These are phyloP conservation scores for Yarrowia osloensis DNA, from an alignment of 805 yeast species.

Conservation along the genomic window DNA sequence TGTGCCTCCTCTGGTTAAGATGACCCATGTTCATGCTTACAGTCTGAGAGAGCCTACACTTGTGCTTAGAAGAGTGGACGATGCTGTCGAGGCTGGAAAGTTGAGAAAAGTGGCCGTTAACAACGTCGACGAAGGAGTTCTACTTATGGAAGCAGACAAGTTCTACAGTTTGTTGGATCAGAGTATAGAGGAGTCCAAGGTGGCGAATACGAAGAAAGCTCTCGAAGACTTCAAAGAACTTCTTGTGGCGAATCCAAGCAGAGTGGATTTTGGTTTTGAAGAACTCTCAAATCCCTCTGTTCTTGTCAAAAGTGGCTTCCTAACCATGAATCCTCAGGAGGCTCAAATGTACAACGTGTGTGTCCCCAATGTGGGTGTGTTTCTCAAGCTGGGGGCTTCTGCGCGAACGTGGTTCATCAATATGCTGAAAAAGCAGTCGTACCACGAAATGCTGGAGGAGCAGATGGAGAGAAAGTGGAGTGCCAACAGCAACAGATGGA, in stretches of 20 bases:
- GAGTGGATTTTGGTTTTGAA: constrained; percentile 36
- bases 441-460: constrained; percentile 45
- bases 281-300: constrained; percentile 37
- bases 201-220: neutral
- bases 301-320: constrained; percentile 42
- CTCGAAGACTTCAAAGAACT: neutral
- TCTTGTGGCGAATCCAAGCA: constrained; percentile 36
- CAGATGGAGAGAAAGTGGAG: constrained; percentile 40
- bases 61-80: constrained; percentile 15
- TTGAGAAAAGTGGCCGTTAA: constrained; percentile 10
- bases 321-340: constrained; percentile 42
- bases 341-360: constrained; percentile 42
- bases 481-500: constrained; percentile 42
- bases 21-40: constrained; percentile 18
- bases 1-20: constrained; percentile 7
- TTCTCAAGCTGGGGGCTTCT: constrained; percentile 40
- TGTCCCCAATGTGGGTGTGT: constrained; percentile 45
- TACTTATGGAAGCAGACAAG: constrained; percentile 16
- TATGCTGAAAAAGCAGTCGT: constrained; percentile 41
- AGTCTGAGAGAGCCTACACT: constrained; percentile 12
- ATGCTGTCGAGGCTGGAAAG: neutral
- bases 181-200: constrained; percentile 32
- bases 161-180: constrained; percentile 36
- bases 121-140: constrained; percentile 10
- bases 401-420: constrained; percentile 44